phyloP scores from a whole-genome alignment of 1,139 yeast species.

The Yamadazyma triangularis region DNA sequence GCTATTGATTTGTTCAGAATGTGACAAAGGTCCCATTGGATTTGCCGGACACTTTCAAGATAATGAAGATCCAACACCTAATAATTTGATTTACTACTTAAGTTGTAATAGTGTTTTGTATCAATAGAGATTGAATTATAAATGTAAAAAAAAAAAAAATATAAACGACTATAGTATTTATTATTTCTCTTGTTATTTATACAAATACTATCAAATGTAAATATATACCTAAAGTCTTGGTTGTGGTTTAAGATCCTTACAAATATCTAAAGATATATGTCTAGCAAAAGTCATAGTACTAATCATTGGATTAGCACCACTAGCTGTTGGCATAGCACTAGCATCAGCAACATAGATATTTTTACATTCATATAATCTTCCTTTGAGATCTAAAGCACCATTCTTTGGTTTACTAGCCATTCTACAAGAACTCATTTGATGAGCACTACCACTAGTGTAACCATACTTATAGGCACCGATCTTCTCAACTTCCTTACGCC shows the following conservation, averaged over 20 bases:
- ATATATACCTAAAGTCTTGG: conserved; percentile 21
- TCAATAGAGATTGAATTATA: conserved; percentile 2
- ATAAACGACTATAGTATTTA: not conserved
- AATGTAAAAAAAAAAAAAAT: too few species aligned
- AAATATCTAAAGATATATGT: conserved; percentile 30
- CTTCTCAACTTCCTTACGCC: conserved; percentile 33
- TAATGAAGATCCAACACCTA: conserved; percentile 23
- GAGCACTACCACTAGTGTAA: conserved; percentile 48
- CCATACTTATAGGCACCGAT: conserved; percentile 26
- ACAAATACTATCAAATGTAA: conserved; percentile 1
- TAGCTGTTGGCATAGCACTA: conserved; percentile 54
- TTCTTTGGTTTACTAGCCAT: conserved; percentile 46
- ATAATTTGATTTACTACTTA: conserved; percentile 40
- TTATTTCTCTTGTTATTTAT: not conserved
- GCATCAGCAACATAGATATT: conserved; percentile 57
- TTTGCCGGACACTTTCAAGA: conserved; percentile 46
- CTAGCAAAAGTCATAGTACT: conserved; percentile 40
- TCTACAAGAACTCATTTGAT: conserved; percentile 58
- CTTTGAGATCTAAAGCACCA: conserved; percentile 48
- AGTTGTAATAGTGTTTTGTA: conserved; percentile 42
- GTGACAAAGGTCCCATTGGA: conserved; percentile 74
- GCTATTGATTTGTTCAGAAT: conserved; percentile 62
- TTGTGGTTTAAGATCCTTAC: conserved; percentile 28
- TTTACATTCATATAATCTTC: conserved; percentile 49
- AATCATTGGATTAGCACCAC: conserved; percentile 58